phyloP scores from a whole-genome alignment of 768 basidiomycete species.

The Boletus pseudo-olivaceus region DNA sequence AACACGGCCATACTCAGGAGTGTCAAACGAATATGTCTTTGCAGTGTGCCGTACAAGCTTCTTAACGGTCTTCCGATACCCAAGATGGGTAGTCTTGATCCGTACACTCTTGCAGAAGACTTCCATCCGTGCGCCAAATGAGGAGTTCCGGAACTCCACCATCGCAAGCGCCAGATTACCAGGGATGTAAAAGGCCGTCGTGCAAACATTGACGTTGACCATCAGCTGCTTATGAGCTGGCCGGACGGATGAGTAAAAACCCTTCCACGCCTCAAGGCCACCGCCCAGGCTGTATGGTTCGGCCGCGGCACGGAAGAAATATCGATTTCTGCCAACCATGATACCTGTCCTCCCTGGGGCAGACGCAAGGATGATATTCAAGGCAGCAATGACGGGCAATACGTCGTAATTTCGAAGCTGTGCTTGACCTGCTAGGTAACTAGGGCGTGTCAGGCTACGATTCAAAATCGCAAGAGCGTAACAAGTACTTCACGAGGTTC shows the following conservation, averaged over 20 bases:
- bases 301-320: conserved; percentile 43
- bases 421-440: conserved; percentile 44
- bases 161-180: conserved; percentile 45
- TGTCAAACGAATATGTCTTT: conserved; percentile 37
- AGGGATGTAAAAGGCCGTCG: conserved; percentile 43
- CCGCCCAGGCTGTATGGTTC: conserved; percentile 37
- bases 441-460: conserved; percentile 20
- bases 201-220: conserved; percentile 55
- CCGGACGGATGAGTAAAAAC: conserved; percentile 40
- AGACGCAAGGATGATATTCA: conserved; percentile 48
- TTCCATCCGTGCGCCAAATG: conserved; percentile 56
- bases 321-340: conserved; percentile 50
- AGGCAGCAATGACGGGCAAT: conserved; percentile 44
- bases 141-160: conserved; percentile 41
- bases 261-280: conserved; percentile 61
- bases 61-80: conserved; percentile 74
- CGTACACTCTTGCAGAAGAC: conserved; percentile 66
- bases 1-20: conserved; percentile 39
- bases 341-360: conserved; percentile 47
- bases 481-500: conserved; percentile 37
- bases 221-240: conserved; percentile 43
- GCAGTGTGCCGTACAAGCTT: conserved; percentile 41
- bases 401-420: conserved; percentile 43
- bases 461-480: background rate
- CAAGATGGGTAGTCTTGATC: conserved; percentile 63